Evolutionary conservation across 78 protist genomes (phyloP), one percentile per base, ranked within the genome.

Genomic region (Guillardia theta): DNA sequence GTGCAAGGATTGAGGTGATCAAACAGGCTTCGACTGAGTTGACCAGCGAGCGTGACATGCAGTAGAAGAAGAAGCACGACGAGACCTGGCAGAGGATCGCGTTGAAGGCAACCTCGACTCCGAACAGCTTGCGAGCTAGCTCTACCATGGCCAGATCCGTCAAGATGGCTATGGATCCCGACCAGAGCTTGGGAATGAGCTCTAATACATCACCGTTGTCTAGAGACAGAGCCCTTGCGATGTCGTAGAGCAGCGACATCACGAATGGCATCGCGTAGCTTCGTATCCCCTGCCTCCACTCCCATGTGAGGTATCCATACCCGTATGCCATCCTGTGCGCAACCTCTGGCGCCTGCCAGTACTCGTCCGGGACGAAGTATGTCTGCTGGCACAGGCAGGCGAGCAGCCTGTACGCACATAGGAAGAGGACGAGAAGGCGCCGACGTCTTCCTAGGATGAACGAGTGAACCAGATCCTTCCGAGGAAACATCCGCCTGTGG

Each of bases 251-350:
- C 0, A 58, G 36, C 4, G 95, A 94, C 48, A 95, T 93, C 30
- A 95, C 0, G 37, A 93, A 33, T 0, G 98, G 98, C 93, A 96
- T 96, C 27, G 93, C 1, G 88, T 30, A 97, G 33, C 97, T 77
- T 43, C 98, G 58, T 41, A 97, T 93, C 93, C 88, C 96, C 33
- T 39, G 96, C 0, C 46, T 10, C 98, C 98, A 97, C 53, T 97
- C 98, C 98, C 98, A 97, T 5, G 98, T 95, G 45, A 95, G 47
- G 54, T 96, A 41, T 41, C 98, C 98, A 48, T 94, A 93, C 30
- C 94, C 94, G 50, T 30, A 93, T 36, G 70, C 94, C 54, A 77
- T 15, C 27, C 50, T 44, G 87, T 95, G 94, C 41, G 95, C 96
- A 1, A 95, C 94, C 83, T 95, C 96, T 4, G 92, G 53, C 27